Evolutionary conservation across 176 grass and related monocot genomes (phyloP), one percentile per base, ranked within the genome.

Genomic region (Triticum timopheevii): DNA sequence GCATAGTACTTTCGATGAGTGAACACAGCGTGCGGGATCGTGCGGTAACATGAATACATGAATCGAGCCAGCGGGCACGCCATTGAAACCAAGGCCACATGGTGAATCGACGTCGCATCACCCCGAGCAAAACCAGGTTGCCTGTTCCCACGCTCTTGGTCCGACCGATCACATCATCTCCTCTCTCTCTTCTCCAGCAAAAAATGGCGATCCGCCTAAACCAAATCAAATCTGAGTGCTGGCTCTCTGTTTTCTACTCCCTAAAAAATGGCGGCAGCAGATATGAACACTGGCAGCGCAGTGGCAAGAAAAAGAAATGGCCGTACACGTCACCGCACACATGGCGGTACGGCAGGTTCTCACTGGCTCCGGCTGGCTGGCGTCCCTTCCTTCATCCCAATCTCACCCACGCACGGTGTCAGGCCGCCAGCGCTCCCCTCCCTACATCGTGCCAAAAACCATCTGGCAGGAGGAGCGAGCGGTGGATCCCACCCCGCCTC

Each of bases 291-390:
- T 19, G 50, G 50, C 54, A 58, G 54, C 67, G 54, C 67, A 36
- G 33, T 19, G 20, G 16, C 22, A 19, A 8, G 20, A 16, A 40
- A 34, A 34, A 50, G 4, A 35, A 31, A n/a, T 15, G 20, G 10
- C 63, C 20, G 19, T 45, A 44, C 49, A 63, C 35, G 59, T 79
- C 81, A 79, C 15, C 87, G 25, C 58, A 47, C 74, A 84, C 87
- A 73, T 65, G 67, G 82, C 87, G 5, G 78, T 44, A 82, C 79
- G 52, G 52, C 79, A 78, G 83, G 38, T 12, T 76, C 58, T 45
- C 77, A 76, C 4, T 80, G 30, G 9, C 54, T 50, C 42, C 2
- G 20, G 58, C 25, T 8, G 7, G 34, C 50, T 54, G 50, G 16
- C 50, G 16, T 6, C 5, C 50, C 16, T 7, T 19, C 50, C 16